phyloP scores from a whole-genome alignment of 345 rosid species.

The Brassica nigra region DNA sequence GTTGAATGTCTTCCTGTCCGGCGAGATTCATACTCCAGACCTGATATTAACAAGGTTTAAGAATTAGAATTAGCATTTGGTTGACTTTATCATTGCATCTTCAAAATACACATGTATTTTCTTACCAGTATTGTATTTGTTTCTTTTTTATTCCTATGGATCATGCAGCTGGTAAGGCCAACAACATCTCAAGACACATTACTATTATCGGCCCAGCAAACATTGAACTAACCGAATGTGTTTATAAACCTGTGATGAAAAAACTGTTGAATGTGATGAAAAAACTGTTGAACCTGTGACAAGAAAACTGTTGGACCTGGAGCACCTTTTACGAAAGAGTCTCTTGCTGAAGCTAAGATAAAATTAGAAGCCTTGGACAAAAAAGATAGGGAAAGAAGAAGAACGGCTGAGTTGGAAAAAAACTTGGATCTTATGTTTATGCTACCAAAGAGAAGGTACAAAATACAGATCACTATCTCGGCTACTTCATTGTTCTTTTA shows the following conservation, averaged over 20 bases:
- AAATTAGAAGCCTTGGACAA: slow-evolving; percentile 78
- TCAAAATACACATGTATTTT: not conserved
- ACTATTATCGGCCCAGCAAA: too few species aligned
- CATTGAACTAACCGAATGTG: too few species aligned
- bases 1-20: slow-evolving; percentile 49
- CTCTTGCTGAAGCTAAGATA: slow-evolving; percentile 63
- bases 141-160: slow-evolving; percentile 11
- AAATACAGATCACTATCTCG: slow-evolving; percentile 22
- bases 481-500: slow-evolving; percentile 2
- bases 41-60: slow-evolving; percentile 49
- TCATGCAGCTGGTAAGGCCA: slow-evolving; percentile 50
- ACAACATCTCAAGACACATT: slow-evolving; percentile 40
- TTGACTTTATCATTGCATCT: not conserved
- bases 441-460: slow-evolving; percentile 87
- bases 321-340: slow-evolving; percentile 64
- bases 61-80: not conserved
- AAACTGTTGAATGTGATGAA: slow-evolving; percentile 9
- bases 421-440: slow-evolving; percentile 89
- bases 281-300: slow-evolving; percentile 70
- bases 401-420: slow-evolving; percentile 90
- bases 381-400: slow-evolving; percentile 84
- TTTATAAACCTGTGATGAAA: too few species aligned
- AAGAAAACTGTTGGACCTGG: slow-evolving; percentile 82
- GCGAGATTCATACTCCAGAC: slow-evolving; percentile 39
- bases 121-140: slow-evolving; percentile 20